A percentile compares a stretch with the other conserved stretches of the same genome.
These are phyloP conservation scores for Juncus inflexus DNA, from an alignment of 176 grass and related monocot species.

Conservation along the genomic window DNA sequence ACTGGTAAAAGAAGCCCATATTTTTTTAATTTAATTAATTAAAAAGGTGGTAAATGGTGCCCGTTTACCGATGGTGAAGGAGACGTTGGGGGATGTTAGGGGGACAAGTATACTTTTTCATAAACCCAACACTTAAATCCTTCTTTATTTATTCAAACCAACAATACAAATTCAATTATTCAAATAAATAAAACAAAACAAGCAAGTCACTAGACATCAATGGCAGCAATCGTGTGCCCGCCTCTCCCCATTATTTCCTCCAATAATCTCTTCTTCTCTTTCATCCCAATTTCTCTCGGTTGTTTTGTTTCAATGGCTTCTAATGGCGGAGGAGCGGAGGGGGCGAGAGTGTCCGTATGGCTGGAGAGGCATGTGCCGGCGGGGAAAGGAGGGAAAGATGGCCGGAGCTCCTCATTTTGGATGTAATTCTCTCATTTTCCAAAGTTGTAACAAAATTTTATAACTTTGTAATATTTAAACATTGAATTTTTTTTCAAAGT, in stretches of 20 bases:
- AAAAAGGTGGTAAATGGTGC: no score
- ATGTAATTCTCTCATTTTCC: no score
- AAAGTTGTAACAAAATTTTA: no score
- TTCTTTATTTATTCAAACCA: neutral
- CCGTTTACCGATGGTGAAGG: no score
- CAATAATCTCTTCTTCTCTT: neutral
- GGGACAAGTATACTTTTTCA: no score
- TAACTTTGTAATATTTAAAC: no score
- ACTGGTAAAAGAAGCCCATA: no score
- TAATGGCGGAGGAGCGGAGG: neutral
- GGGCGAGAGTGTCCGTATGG: conserved; percentile 21
- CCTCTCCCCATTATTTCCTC: conserved; percentile 29
- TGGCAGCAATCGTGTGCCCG: conserved; percentile 11
- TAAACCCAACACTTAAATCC: conserved; percentile 7
- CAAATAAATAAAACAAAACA: neutral
- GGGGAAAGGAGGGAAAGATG: conserved; percentile 11
- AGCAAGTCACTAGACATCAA: neutral
- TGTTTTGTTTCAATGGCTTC: conserved; percentile 28
- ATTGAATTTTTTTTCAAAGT: no score
- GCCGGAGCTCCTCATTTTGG: conserved; percentile 7
- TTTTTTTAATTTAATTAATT: no score
- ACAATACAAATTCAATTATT: neutral
- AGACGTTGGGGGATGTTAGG: no score
- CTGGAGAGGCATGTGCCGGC: conserved; percentile 32
- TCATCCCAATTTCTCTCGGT: neutral